phyloP scores from a whole-genome alignment of 192 early-diverging fungal species.

The Coemansia sp. region DNA sequence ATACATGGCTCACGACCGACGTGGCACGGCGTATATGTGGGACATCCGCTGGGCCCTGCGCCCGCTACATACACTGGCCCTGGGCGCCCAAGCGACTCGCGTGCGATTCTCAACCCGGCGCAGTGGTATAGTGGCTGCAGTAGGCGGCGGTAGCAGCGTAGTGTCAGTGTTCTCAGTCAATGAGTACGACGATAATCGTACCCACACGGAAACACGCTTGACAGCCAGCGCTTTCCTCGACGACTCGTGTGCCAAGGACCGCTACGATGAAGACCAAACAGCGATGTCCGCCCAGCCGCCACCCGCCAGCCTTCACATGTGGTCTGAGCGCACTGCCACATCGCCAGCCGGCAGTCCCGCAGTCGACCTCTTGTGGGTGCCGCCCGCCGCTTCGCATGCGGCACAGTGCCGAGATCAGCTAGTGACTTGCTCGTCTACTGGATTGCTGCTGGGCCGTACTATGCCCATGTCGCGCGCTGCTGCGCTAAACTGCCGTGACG shows the following conservation, averaged over 20 bases:
- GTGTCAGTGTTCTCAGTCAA: slow-evolving; percentile 30
- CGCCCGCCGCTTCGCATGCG: slow-evolving; percentile 19
- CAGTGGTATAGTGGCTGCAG: slow-evolving; percentile 32
- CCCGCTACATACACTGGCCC: slow-evolving; percentile 25
- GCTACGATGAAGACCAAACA: slow-evolving; percentile 24
- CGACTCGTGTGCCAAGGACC: slow-evolving; percentile 34
- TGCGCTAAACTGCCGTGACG: slow-evolving; percentile 34
- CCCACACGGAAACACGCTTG: slow-evolving; percentile 7
- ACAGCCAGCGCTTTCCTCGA: slow-evolving; percentile 25
- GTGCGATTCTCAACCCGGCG: slow-evolving; percentile 40
- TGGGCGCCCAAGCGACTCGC: slow-evolving; percentile 13
- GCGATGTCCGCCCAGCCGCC: slow-evolving; percentile 20
- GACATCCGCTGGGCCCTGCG: slow-evolving; percentile 46
- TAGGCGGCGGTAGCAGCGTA: slow-evolving; percentile 19
- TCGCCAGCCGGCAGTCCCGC: slow-evolving; percentile 6
- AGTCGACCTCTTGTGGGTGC: slow-evolving; percentile 41
- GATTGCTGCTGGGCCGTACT: slow-evolving; percentile 9
- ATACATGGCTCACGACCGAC: slow-evolving; percentile 49
- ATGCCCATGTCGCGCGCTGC: slow-evolving; percentile 30
- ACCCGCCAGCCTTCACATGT: slow-evolving; percentile 26
- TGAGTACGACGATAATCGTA: slow-evolving; percentile 23
- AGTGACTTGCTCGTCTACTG: slow-evolving; percentile 15
- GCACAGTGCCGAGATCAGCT: slow-evolving; percentile 29
- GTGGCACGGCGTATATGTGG: slow-evolving; percentile 45
- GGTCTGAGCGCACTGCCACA: slow-evolving; percentile 19